These are phyloP conservation scores for Rhizophlyctis rosea DNA, from an alignment of 192 early-diverging fungal species.

Conservation along the genomic window DNA sequence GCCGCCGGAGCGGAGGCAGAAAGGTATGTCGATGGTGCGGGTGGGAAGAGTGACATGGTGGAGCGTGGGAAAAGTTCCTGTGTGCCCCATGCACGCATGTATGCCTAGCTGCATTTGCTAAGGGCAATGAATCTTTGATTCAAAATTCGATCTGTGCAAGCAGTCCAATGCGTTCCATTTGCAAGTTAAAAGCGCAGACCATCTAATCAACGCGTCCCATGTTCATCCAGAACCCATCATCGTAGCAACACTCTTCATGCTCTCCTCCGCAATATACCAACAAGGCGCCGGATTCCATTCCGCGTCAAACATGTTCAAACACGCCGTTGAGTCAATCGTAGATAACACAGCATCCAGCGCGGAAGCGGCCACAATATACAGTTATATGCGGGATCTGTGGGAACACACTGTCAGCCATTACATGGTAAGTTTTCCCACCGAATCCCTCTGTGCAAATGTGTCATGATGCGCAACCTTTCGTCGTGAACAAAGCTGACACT, in stretches of 20 bases:
- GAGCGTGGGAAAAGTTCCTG: too few species aligned
- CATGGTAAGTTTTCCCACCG: slow-evolving; percentile 12
- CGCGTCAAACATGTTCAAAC: slow-evolving; percentile 35
- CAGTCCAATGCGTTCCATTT: neutral
- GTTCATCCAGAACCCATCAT: neutral
- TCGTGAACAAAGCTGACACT: neutral
- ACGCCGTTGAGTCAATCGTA: slow-evolving; percentile 13
- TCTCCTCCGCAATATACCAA: slow-evolving; percentile 31
- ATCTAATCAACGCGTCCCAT: too few species aligned
- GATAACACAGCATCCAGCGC: slow-evolving; percentile 7
- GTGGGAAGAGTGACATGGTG: too few species aligned
- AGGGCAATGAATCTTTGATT: too few species aligned
- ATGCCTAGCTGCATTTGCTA: too few species aligned
- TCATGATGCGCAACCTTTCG: too few species aligned
- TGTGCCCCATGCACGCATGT: too few species aligned
- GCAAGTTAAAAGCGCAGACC: neutral
- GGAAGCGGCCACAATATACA: slow-evolving; percentile 20
- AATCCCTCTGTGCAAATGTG: neutral
- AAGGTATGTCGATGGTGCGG: too few species aligned
- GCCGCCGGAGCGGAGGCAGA: neutral
- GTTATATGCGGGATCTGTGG: slow-evolving; percentile 33
- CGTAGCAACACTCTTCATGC: slow-evolving; percentile 19
- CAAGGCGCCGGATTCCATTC: slow-evolving; percentile 44
- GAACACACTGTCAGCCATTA: slow-evolving; percentile 33
- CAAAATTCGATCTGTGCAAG: neutral